phyloP scores from a whole-genome alignment of 306 rosid genomes.

The Citrullus colocynthis region DNA sequence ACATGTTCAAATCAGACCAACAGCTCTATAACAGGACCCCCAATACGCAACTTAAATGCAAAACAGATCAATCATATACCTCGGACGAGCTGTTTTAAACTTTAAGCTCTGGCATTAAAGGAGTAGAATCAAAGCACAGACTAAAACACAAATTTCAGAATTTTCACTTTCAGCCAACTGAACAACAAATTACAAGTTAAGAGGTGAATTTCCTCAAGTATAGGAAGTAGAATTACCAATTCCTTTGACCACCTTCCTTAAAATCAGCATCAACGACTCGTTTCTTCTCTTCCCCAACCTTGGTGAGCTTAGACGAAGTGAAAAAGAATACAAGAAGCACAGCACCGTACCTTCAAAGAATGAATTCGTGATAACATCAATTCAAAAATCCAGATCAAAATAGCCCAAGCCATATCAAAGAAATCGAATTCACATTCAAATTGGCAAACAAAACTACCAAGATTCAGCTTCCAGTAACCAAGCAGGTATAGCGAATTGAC shows the following conservation, averaged over 20 bases:
- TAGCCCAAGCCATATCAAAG: not conserved
- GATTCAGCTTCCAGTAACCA: not conserved
- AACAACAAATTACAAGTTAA: not conserved
- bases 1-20: not conserved
- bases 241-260: constrained; percentile 87
- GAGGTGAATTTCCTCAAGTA: not conserved
- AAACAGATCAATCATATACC: not conserved
- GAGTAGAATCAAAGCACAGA: not conserved
- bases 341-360: constrained; percentile 46
- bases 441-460: not conserved
- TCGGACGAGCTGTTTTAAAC: not conserved
- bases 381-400: not conserved
- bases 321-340: constrained; percentile 64
- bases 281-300: constrained; percentile 64
- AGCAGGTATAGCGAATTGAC: not conserved
- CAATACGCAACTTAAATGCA: not conserved
- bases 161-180: not conserved
- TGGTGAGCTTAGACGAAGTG: constrained; percentile 69
- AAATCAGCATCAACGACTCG: constrained; percentile 59
- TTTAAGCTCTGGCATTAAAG: not conserved
- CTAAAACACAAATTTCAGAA: not conserved
- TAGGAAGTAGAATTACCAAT: constrained; percentile 35
- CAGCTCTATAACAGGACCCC: not conserved
- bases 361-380: not conserved
- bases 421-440: not conserved